A percentile compares a stretch with the other conserved stretches of the same genome.
These are phyloP conservation scores for Phytophthora palmivora DNA, from an alignment of 352 stramenopile species.

Conservation along the genomic window DNA sequence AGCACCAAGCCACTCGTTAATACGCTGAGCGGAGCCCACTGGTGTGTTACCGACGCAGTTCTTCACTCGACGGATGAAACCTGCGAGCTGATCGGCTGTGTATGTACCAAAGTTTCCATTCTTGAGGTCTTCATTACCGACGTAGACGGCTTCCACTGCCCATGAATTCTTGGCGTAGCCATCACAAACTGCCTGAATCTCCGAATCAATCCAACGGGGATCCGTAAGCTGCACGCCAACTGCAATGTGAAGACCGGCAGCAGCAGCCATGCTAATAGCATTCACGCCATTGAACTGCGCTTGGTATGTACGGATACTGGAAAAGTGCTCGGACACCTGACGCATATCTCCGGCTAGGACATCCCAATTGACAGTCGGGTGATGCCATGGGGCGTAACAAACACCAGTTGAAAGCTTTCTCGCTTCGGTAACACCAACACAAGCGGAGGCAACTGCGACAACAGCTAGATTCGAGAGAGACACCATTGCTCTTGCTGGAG, in stretches of 20 bases:
- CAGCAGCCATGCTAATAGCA: constrained; percentile 47
- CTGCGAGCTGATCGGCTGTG: too few species aligned
- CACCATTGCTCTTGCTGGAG: constrained; percentile 18
- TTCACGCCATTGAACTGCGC: constrained; percentile 55
- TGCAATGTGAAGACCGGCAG: constrained; percentile 53
- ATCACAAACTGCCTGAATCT: too few species aligned
- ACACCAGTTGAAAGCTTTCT: constrained; percentile 31
- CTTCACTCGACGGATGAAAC: too few species aligned
- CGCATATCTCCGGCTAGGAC: constrained; percentile 47
- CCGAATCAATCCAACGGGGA: constrained; percentile 33
- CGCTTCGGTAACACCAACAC: constrained; percentile 5
- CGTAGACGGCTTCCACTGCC: too few species aligned
- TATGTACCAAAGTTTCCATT: too few species aligned
- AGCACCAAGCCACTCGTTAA: constrained; percentile 59
- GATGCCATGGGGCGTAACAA: constrained; percentile 71
- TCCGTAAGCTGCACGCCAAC: constrained; percentile 65
- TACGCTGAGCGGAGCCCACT: constrained; percentile 66
- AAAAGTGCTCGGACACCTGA: constrained; percentile 53
- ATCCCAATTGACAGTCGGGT: constrained; percentile 39
- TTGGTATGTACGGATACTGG: constrained; percentile 69
- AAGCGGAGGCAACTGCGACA: too few species aligned
- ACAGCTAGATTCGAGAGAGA: constrained; percentile 1
- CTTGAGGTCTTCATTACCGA: too few species aligned
- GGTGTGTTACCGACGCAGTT: constrained; percentile 54
- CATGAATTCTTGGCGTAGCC: too few species aligned